Conservation (phyloP, 2,329 filamentous ascomycete genomes). For the Ascochyta koolunga region DNA sequence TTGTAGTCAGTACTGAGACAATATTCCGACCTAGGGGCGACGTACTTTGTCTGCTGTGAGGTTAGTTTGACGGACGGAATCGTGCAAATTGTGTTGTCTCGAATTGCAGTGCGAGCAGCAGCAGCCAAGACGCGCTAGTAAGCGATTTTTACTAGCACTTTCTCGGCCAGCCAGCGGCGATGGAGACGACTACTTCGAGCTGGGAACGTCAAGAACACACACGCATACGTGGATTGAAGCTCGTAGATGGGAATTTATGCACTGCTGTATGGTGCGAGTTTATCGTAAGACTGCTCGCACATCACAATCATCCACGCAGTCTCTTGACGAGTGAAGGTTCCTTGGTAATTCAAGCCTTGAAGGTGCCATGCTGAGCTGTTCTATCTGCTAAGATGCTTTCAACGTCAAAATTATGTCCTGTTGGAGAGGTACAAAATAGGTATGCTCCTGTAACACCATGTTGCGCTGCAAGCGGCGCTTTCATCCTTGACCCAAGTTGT, state of each 20-base stretch:
- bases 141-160: constrained; percentile 25
- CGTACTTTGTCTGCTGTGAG: constrained; percentile 49
- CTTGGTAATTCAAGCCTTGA: constrained; percentile 2
- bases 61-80: constrained; percentile 36
- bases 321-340: background rate
- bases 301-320: background rate
- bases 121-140: constrained; percentile 34
- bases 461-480: background rate
- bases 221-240: background rate
- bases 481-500: constrained; percentile 1
- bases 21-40: constrained; percentile 15
- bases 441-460: constrained; percentile 24
- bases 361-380: constrained; percentile 16
- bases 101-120: constrained; percentile 16
- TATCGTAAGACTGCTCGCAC: background rate
- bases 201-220: background rate
- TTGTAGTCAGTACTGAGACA: constrained; percentile 29
- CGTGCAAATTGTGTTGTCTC: constrained; percentile 24
- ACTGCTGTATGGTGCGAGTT: background rate
- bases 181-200: constrained; percentile 4
- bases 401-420: background rate
- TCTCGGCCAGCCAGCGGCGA: constrained; percentile 9
- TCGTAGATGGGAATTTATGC: background rate
- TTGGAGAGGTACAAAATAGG: constrained; percentile 20
- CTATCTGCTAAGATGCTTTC: constrained; percentile 26